These are phyloP conservation scores for Ganoderma sinense DNA, from an alignment of 1,284 basidiomycete species.

Conservation along the genomic window DNA sequence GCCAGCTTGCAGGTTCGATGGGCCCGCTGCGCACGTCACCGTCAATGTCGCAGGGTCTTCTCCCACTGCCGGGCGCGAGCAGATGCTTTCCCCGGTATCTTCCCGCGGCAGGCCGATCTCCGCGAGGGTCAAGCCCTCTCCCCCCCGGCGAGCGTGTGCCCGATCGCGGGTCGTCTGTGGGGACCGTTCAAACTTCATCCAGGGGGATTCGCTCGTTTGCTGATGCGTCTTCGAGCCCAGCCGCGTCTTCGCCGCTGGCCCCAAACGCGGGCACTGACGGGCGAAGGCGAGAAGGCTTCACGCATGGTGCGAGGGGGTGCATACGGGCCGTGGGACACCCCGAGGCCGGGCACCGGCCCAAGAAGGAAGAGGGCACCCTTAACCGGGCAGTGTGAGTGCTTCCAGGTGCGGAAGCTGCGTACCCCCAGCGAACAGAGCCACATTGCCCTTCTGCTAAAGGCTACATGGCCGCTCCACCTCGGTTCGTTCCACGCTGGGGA, in stretches of 20 bases:
- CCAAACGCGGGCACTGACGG: background rate
- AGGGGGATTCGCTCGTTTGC: slow-evolving; percentile 2
- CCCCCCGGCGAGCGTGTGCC: background rate
- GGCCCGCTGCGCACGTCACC: background rate
- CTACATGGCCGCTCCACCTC: background rate
- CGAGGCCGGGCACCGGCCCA: background rate
- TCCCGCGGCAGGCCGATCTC: slow-evolving; percentile 5
- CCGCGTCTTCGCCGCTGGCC: slow-evolving; percentile 6
- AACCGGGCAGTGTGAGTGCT: background rate
- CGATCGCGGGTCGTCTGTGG: background rate
- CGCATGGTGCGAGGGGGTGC: background rate
- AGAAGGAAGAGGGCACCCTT: background rate
- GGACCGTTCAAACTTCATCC: background rate
- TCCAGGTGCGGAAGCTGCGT: background rate
- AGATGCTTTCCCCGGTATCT: background rate
- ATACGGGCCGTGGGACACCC: background rate
- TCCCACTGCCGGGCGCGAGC: background rate
- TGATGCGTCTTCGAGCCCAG: background rate
- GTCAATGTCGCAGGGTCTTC: background rate
- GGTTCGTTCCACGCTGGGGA: background rate
- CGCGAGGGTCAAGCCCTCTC: background rate
- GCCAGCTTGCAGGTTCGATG: background rate
- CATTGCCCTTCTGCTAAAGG: background rate
- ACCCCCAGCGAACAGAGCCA: background rate
- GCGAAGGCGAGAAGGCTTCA: background rate